Evolutionary conservation across 2,329 filamentous ascomycete genomes (phyloP), one percentile per base, ranked within the genome.

Genomic region (Lasiodiplodia gonubiensis): DNA sequence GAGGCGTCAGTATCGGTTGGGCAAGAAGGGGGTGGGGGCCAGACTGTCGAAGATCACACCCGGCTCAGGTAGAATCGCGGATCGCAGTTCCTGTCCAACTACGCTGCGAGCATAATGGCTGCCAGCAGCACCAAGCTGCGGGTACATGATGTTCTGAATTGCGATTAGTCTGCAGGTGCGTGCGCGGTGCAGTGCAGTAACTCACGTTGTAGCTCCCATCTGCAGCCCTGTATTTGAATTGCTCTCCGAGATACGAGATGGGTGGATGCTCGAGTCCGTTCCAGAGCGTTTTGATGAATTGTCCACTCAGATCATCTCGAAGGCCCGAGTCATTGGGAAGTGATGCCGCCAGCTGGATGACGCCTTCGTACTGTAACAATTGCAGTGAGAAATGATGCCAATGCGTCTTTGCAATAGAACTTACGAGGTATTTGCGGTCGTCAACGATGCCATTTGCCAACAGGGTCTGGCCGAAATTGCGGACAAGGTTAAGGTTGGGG

Each of bases 51-150:
- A 61, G 25, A 61, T 61, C 16, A 61, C 39, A 10, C 57, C 57
- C 14, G 57, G 57, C 11, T 61, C 57, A 4, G 57, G 57, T 11
- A 61, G 25, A 27, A 18, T 61, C 14, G 83, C 84, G 2, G 85
- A 82, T 51, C 85, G 83, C 25, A 84, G 78, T 42, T 82, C 85
- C 63, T 77, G 79, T 3, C 84, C 83, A 30, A 80, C 81, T n/a
- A 89, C 86, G 1, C 86, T 86, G 69, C 88, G 84, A 53, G 89
- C 88, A 70, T 91, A 91, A 0, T 86, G 82, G 39, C 85, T 85
- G 23, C 84, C 84, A 12, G 89, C 86, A 60, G 81, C 82, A 1
- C 89, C 89, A 46, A 91, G 79, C 60, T 86, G 80, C 2, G 89
- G 88, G 70, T 83, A 80, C 48, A 86, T 79, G 67, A 86, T 81